These are phyloP conservation scores for Pythium sukuiense DNA, from an alignment of 352 stramenopile species.

Conservation along the genomic window DNA sequence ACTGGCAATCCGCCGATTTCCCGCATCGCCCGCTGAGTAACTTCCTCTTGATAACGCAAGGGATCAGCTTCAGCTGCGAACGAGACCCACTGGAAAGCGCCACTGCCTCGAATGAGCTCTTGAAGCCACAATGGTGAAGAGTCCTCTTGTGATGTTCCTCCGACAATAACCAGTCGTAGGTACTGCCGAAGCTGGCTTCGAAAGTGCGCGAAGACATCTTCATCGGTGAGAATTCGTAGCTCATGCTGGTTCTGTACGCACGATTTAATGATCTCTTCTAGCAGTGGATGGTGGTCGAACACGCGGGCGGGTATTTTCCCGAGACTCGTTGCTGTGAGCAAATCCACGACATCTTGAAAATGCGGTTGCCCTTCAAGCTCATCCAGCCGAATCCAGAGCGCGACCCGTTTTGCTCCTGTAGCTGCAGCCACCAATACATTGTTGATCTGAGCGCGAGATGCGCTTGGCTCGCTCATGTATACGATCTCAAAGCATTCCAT, in stretches of 20 bases:
- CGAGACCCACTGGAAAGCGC: slow-evolving; percentile 21
- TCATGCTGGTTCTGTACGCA: slow-evolving; percentile 37
- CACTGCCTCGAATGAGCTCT: slow-evolving; percentile 15
- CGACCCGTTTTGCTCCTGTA: neutral
- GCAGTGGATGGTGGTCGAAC: slow-evolving; percentile 34
- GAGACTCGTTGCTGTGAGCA: slow-evolving; percentile 32
- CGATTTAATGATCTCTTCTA: slow-evolving; percentile 32
- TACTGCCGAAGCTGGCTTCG: slow-evolving; percentile 36
- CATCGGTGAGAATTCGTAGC: slow-evolving; percentile 38
- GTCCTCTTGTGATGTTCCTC: neutral
- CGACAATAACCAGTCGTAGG: slow-evolving; percentile 47
- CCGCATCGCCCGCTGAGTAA: neutral
- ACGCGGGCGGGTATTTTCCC: slow-evolving; percentile 38
- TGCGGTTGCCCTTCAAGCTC: neutral
- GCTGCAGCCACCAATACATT: neutral
- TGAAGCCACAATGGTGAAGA: neutral
- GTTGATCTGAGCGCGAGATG: neutral
- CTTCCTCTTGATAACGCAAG: slow-evolving; percentile 11
- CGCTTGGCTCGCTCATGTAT: neutral
- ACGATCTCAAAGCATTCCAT: slow-evolving; percentile 10
- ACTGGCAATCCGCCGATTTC: slow-evolving; percentile 5
- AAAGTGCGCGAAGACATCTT: slow-evolving; percentile 34
- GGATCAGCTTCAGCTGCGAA: slow-evolving; percentile 4
- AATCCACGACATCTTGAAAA: neutral
- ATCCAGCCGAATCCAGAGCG: slow-evolving; percentile 11